Evolutionary conservation across 139 green algal species (phyloP).

Genomic region (Zygnema cylindricum): DNA sequence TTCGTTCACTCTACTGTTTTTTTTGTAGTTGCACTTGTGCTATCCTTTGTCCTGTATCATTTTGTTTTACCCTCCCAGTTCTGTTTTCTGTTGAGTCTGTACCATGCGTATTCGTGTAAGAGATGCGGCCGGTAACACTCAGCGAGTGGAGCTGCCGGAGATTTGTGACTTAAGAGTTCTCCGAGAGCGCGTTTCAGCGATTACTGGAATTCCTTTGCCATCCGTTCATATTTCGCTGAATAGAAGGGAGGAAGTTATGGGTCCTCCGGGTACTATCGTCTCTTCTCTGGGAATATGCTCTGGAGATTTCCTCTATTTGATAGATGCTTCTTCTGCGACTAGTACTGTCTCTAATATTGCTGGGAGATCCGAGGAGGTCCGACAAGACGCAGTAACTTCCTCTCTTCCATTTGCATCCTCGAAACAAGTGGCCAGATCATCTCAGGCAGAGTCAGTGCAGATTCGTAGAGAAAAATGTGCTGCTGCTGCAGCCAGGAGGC

Average conservation of each 20-base stretch:
- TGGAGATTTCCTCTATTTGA: slow-evolving; percentile 28
- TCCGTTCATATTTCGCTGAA: slow-evolving; percentile 27
- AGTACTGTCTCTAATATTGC: too few species aligned
- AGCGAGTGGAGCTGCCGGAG: slow-evolving; percentile 1
- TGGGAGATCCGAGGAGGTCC: neutral
- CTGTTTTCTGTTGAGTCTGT: too few species aligned
- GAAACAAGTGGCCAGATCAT: neutral
- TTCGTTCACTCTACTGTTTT: too few species aligned
- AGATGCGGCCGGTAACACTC: neutral
- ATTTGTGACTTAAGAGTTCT: neutral
- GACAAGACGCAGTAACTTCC: neutral
- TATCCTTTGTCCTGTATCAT: too few species aligned
- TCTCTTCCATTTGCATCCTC: neutral
- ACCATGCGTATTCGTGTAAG: neutral
- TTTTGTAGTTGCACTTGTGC: too few species aligned
- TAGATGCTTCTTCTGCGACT: neutral
- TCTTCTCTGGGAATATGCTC: slow-evolving; percentile 6
- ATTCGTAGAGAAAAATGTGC: slow-evolving; percentile 5
- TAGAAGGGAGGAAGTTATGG: slow-evolving; percentile 6
- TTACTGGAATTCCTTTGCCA: neutral
- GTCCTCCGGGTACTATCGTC: neutral
- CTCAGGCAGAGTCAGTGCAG: neutral
- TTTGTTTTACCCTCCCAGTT: too few species aligned
- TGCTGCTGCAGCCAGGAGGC: neutral
- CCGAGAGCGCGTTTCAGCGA: neutral